These are phyloP conservation scores for Cyberlindnera mrakii DNA, from an alignment of 805 yeast genomes.

Conservation along the genomic window DNA sequence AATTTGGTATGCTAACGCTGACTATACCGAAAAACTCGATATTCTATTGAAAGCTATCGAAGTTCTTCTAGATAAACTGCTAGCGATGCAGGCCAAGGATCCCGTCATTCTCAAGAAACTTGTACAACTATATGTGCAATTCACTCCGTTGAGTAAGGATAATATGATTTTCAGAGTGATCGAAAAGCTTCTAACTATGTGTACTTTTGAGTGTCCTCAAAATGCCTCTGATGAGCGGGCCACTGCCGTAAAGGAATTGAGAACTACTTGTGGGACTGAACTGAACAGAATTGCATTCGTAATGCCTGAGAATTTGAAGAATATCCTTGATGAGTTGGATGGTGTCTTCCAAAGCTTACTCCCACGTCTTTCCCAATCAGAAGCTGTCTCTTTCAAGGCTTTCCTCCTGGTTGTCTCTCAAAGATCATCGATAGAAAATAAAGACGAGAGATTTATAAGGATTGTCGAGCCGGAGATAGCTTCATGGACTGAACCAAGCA, in stretches of 20 bases:
- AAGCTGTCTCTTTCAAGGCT: conserved; percentile 88
- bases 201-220: conserved; percentile 75
- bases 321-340: conserved; percentile 78
- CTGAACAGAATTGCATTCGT: conserved; percentile 87
- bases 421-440: conserved; percentile 67
- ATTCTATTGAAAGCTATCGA: conserved; percentile 52
- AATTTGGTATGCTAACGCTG: conserved; percentile 70
- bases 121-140: conserved; percentile 89
- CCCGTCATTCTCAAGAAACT: conserved; percentile 80
- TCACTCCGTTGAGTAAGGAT: conserved; percentile 83
- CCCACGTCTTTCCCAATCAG: conserved; percentile 78
- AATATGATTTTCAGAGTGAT: conserved; percentile 77
- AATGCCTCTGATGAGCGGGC: conserved; percentile 63
- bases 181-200: conserved; percentile 78
- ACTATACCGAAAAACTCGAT: conserved; percentile 45
- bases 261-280: conserved; percentile 93
- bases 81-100: conserved; percentile 70
- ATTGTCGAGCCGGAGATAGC: conserved; percentile 90
- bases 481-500: conserved; percentile 90
- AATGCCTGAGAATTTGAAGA: conserved; percentile 86
- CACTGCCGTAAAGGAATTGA: conserved; percentile 76
- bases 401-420: conserved; percentile 89
- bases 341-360: conserved; percentile 69
- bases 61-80: conserved; percentile 63
- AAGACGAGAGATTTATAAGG: conserved; percentile 70